Base-by-base conservation (phyloP, 768 basidiomycete species). In the Lactifluus echinatus region DNA sequence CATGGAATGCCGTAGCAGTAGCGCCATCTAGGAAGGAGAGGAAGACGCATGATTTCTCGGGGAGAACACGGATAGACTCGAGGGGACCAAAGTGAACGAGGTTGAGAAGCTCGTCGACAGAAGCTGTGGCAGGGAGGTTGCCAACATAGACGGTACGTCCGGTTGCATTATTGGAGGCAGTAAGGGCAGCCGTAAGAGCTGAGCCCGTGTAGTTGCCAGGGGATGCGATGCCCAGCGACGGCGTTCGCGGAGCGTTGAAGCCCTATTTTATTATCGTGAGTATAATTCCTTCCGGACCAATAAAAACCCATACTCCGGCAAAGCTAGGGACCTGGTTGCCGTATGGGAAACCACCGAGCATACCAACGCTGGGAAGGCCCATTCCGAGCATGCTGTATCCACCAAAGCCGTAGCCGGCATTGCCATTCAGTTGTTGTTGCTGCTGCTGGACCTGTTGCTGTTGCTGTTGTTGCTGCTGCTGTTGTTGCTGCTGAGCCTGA, bases 71-170 rank as follows among this genome's bases (percentile, higher is more conserved):
- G 66, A 98, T 87, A 46, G 83, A 87, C 70, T 98, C 95, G 64
- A 98, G 84, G 0, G 96, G 95, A 3, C 95, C 95, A 67, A 97
- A 98, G 67, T 95, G 93, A 57, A 99, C 95, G 63, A 97, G 85
- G 69, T 93, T 96, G 66, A 99, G 85, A 14, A 99, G 84, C 69
- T 98, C 95, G 70, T 99, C 96, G 53, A 99, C 94, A 17, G 93
- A 93, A 0, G 95, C 95, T 24, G 91, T 93, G 4, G 90, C 78
- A 19, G 96, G 96, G 39, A 99, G 79, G 73, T 96, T 95, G 61
- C 96, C 95, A 53, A 99, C 86, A 70, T 97, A 99, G 47, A 98
- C 94, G 0, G 95, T 99, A 53, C 95, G 89, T 8, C 88, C 89
- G 1, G 80, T 80, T 7, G 72, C 69, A 57, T 77, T 79, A 29